Evolutionary conservation across 1,284 basidiomycete species (phyloP).

Genomic region (Mrakiaceae sp.): DNA sequence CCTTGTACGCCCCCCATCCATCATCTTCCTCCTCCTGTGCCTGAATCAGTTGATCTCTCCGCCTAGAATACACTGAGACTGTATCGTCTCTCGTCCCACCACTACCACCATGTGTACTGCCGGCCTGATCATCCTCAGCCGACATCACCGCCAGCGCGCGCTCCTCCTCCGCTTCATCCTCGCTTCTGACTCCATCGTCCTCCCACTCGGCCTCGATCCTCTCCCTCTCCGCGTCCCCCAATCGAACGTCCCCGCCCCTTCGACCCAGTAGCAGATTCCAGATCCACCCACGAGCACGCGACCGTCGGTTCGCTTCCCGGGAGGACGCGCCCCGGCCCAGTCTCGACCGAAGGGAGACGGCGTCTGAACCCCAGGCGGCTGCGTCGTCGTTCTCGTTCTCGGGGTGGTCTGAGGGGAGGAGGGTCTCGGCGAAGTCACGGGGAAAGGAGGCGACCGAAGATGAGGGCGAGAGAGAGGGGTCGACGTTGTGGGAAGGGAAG

Average conservation of each 20-base stretch:
- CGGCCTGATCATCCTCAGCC: neutral
- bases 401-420: neutral
- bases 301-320: neutral
- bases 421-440: neutral
- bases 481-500: neutral
- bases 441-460: constrained; percentile 1
- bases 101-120: neutral
- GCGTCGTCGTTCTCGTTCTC: neutral
- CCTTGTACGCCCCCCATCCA: constrained; percentile 59
- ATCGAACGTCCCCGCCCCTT: neutral
- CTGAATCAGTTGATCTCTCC: neutral
- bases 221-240: no score
- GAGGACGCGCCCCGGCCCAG: neutral
- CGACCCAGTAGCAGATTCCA: neutral
- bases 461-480: neutral
- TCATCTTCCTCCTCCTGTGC: constrained; percentile 51
- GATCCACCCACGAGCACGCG: neutral
- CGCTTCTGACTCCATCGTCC: neutral
- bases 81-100: constrained; percentile 8
- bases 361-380: constrained; percentile 9
- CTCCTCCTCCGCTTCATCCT: constrained; percentile 49
- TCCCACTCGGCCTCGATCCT: neutral
- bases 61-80: neutral
- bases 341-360: neutral
- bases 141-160: neutral